phyloP scores from a whole-genome alignment of 2,329 filamentous ascomycete species.

The Fusarium sp. region DNA sequence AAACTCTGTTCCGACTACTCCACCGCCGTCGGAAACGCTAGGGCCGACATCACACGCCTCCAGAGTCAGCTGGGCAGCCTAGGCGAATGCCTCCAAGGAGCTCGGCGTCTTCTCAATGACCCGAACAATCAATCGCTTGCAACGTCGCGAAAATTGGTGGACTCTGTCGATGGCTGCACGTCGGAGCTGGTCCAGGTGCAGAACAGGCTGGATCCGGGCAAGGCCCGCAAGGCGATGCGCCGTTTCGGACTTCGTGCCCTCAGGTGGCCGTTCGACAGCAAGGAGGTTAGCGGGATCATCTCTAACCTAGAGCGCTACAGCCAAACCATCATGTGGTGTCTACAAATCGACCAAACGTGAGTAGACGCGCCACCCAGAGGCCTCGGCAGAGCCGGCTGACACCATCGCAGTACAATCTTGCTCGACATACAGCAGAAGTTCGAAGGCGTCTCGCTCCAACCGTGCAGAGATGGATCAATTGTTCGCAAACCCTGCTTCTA shows the following conservation, averaged over 20 bases:
- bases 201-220: background rate
- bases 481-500: conserved; percentile 1
- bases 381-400: too few species aligned
- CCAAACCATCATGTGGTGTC: background rate
- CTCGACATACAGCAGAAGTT: conserved; percentile 6
- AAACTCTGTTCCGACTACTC: background rate
- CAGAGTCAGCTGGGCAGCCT: conserved; percentile 1
- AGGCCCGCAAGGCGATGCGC: conserved; percentile 4
- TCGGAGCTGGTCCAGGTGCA: background rate
- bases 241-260: conserved; percentile 9
- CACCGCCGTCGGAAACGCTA: conserved; percentile 27
- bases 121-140: background rate
- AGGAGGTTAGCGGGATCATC: conserved; percentile 14
- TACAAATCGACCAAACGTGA: conserved; percentile 14
- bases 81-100: background rate
- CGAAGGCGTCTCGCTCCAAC: background rate
- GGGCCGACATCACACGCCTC: conserved; percentile 8
- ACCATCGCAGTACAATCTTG: conserved; percentile 1
- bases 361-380: background rate
- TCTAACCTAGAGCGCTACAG: conserved; percentile 4
- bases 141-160: conserved; percentile 9
- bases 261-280: conserved; percentile 26
- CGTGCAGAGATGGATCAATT: too few species aligned
- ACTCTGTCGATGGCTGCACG: conserved; percentile 3
- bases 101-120: background rate